Base-by-base conservation (phyloP, 2,329 filamentous ascomycete genomes). In the Rutstroemia sp. region DNA sequence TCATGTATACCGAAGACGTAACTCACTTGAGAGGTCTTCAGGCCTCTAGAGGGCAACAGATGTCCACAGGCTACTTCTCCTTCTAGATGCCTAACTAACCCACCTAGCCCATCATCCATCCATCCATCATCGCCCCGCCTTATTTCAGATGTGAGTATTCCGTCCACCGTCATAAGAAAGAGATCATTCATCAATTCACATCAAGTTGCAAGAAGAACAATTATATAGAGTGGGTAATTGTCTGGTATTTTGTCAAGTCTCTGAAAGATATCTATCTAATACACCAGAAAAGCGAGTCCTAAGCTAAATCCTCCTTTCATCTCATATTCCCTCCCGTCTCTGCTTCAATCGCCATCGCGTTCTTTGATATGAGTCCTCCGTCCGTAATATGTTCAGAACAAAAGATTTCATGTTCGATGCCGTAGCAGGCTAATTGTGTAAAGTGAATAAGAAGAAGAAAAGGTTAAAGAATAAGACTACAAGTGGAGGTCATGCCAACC, bases 401-500 rank as follows among this genome's bases (percentile, higher is more conserved):
- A 58, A 46, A 42, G 9, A 16, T 9, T 21, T 44, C 52, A 50
- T 55, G 46, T 55, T 55, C 46, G 57, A 60, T 62, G 54, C 51
- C 56, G 39, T 45, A 61, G 49, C 38, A 51, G 44, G 37, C 16
- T 42, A 47, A 50, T 48, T 48, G 34, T 41, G 53, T 39, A 48
- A 56, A 52, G 54, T 46, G 51, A 42, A 46, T 39, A 7, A 34
- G 34, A 49, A 51, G 48, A 48, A 53, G 56, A 50, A 60, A 59
- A 55, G 17, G 25, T 17, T 48, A 48, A 55, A 51, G 56, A 48
- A 44, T 58, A 54, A 46, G 59, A 68, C 66, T 67, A 84, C 81
- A 83, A 84, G 80, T 82, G 82, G 71, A 76, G 70, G 71, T 67
- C 71, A 72, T 88, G 84, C 84, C 89, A 95, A 75, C 88, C 89